These are phyloP conservation scores for Alternaria solani DNA, from an alignment of 2,329 filamentous ascomycete genomes.

Conservation along the genomic window DNA sequence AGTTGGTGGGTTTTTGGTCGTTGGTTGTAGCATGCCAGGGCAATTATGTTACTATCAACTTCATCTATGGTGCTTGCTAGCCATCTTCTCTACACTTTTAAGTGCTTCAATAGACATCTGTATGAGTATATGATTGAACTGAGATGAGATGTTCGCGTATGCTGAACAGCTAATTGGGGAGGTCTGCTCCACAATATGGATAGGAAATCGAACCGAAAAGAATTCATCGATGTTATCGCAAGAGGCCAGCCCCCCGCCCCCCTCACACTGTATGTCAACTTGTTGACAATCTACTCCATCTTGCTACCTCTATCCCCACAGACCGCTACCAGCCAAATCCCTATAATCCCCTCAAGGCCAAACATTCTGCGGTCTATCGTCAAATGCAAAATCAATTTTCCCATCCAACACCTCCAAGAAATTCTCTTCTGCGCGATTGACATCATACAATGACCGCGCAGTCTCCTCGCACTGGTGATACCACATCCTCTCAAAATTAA, in stretches of 20 bases:
- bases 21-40: too few species aligned
- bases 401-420: slow-evolving; percentile 37
- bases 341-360: slow-evolving; percentile 15
- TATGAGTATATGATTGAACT: too few species aligned
- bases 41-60: too few species aligned
- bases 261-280: rapidly evolving
- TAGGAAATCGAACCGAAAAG: not conserved
- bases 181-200: not conserved
- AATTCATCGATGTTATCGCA: not conserved
- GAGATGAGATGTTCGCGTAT: not conserved
- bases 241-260: not conserved
- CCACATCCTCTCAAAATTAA: slow-evolving; percentile 43
- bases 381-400: slow-evolving; percentile 34
- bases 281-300: not conserved
- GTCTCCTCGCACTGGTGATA: slow-evolving; percentile 38
- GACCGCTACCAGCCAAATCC: not conserved
- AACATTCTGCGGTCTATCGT: slow-evolving; percentile 21
- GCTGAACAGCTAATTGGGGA: not conserved
- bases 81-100: too few species aligned
- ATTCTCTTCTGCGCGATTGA: slow-evolving; percentile 28
- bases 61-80: too few species aligned
- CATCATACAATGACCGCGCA: slow-evolving; percentile 16
- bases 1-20: too few species aligned
- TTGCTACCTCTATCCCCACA: not conserved
- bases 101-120: too few species aligned